These are phyloP conservation scores for Penicillium verhagenii DNA, from an alignment of 495 filamentous ascomycete species.

Conservation along the genomic window DNA sequence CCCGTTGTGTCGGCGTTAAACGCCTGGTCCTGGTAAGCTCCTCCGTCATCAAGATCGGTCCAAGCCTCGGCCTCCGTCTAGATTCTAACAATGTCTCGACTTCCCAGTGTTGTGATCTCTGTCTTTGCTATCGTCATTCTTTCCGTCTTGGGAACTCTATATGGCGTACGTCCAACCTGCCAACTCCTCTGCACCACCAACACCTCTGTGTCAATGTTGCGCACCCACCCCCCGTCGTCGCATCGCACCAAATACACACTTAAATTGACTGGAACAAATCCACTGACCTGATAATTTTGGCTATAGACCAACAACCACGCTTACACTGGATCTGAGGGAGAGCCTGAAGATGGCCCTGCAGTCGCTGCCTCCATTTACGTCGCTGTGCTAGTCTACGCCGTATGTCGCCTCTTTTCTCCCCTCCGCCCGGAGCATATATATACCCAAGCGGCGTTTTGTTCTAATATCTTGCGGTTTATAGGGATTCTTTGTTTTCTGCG, in stretches of 20 bases:
- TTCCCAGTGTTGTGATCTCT: constrained; percentile 76
- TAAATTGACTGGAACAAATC: background rate
- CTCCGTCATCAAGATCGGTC: background rate
- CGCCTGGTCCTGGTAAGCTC: constrained; percentile 83
- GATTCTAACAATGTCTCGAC: constrained; percentile 12
- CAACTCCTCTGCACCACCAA: background rate
- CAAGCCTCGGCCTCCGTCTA: background rate
- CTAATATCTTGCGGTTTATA: constrained; percentile 30
- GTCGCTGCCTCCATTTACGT: constrained; percentile 82
- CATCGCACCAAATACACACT: background rate
- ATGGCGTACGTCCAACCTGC: constrained; percentile 49
- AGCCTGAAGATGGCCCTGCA: constrained; percentile 69
- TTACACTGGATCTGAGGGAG: constrained; percentile 71
- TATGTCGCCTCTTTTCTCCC: constrained; percentile 54
- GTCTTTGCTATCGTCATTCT: constrained; percentile 86
- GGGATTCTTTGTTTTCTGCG: constrained; percentile 89
- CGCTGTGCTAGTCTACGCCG: constrained; percentile 80
- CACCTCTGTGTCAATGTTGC: constrained; percentile 3
- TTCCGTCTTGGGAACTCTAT: constrained; percentile 76
- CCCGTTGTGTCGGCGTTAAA: constrained; percentile 85
- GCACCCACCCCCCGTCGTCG: constrained; percentile 6
- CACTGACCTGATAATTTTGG: constrained; percentile 8
- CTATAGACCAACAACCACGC: constrained; percentile 68
- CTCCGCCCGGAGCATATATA: background rate
- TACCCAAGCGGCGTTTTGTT: too few species aligned